A percentile compares a stretch with the other conserved stretches of the same genome.
These are phyloP conservation scores for Nakazawaea molendinolei DNA, from an alignment of 805 yeast genomes.

Conservation along the genomic window DNA sequence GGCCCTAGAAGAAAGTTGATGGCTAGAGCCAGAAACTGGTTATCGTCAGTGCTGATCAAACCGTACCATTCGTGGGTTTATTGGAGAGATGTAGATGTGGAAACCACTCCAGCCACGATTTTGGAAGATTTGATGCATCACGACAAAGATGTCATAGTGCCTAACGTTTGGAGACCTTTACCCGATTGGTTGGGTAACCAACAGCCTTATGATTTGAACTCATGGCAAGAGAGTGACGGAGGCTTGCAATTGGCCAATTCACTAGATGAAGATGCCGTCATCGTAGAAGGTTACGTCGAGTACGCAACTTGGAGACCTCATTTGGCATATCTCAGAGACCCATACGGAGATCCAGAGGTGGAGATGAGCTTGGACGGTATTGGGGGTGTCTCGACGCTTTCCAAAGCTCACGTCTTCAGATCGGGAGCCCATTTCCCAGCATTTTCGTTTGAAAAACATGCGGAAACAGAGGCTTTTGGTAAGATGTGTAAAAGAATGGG, in stretches of 20 bases:
- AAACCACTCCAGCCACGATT: conserved; percentile 76
- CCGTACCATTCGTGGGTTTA: conserved; percentile 95
- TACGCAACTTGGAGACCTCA: conserved; percentile 98
- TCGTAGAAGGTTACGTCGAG: conserved; percentile 96
- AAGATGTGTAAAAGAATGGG: conserved; percentile 85
- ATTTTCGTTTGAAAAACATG: conserved; percentile 91
- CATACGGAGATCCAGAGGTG: conserved; percentile 89
- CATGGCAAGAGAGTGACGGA: conserved; percentile 84
- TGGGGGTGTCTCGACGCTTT: conserved; percentile 92
- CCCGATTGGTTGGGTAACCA: conserved; percentile 83
- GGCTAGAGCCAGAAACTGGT: conserved; percentile 96
- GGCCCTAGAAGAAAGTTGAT: conserved; percentile 91
- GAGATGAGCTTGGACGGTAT: conserved; percentile 94
- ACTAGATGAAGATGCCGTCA: conserved; percentile 89
- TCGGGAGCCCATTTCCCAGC: conserved; percentile 95
- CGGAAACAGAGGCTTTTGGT: conserved; percentile 97
- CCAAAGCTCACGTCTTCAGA: conserved; percentile 82
- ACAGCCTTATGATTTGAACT: conserved; percentile 79
- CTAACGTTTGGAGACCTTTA: conserved; percentile 87
- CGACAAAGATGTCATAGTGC: conserved; percentile 86
- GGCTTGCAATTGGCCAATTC: conserved; percentile 69
- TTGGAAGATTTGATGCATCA: conserved; percentile 91
- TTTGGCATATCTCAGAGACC: conserved; percentile 89
- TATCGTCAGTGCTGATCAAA: conserved; percentile 74
- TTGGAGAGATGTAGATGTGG: conserved; percentile 99